Evolutionary conservation across 345 rosid genomes (phyloP), one percentile per base, ranked within the genome.

Genomic region (Eucalyptus curtisii): DNA sequence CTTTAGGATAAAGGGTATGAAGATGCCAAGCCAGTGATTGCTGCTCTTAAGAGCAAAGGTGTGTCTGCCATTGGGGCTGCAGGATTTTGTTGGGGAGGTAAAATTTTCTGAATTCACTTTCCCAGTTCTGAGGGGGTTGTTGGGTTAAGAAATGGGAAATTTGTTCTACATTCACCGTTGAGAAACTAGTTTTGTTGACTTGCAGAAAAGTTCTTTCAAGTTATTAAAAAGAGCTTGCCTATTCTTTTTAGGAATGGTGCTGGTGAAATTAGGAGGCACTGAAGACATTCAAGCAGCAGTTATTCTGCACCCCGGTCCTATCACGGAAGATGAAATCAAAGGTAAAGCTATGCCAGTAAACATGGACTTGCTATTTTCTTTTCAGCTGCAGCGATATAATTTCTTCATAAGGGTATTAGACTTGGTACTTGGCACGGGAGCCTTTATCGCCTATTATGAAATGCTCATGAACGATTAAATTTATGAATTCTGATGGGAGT

Each of bases 51-150:
- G 86, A 86, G 91, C 37, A 91, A 87, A 86, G 94, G 92, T 8
- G 61, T 90, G 8, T 87, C 89, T 17, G 88, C 92, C 44, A 90
- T 93, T 80, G 93, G 93, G 3, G 92, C 90, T 48, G 94, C 92
- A 49, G 94, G 94, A 24, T 91, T 92, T 87, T 93, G 94, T 64
- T 93, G 94, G 94, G 94, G 93, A 37, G 94, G 92, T 92, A 61
- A 79, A 89, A 49, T 10, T 27, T 76, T 37, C 47, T 37, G 82
- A 71, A 71, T 71, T 71, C 45, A 76, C 82, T 31, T 76, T 20
- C 47, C 42, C 82, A 37, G 47, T 76, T 37, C 76, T 76, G 30
- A 6, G 30, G 82, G 42, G 82, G 82, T 37, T 37, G 22, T 76
- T 2, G 82, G 82, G 27, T 76, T 37, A 10, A 40, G 82, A 11